A percentile compares a stretch with the other conserved stretches of the same genome.
phyloP scores from a whole-genome alignment of 768 basidiomycete species.

The Rubroboletus satanas region DNA sequence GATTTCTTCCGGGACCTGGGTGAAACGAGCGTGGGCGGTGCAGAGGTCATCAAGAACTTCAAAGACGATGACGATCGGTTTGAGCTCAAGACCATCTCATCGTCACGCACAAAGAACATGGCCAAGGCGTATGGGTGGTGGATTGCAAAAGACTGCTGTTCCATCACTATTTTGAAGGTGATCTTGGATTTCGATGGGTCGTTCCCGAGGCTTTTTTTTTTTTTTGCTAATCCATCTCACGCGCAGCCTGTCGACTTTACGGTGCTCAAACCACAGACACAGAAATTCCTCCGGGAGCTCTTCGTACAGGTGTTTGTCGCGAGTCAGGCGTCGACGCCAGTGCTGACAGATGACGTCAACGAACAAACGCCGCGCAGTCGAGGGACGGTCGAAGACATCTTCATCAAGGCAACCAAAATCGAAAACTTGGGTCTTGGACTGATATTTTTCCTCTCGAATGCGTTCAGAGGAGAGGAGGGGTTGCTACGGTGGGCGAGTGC shows the following conservation, averaged over 20 bases:
- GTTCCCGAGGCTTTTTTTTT: not conserved
- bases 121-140: conserved; percentile 91
- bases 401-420: conserved; percentile 67
- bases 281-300: conserved; percentile 65
- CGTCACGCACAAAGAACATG: conserved; percentile 60
- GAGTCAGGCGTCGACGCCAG: conserved; percentile 71
- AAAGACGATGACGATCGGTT: conserved; percentile 42
- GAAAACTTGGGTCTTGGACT: conserved; percentile 71
- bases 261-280: conserved; percentile 57
- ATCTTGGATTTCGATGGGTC: not conserved
- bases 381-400: conserved; percentile 67
- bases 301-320: conserved; percentile 66
- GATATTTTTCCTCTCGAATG: conserved; percentile 60
- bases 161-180: conserved; percentile 82
- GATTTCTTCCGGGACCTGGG: conserved; percentile 93
- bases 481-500: conserved; percentile 64
- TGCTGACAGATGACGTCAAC: conserved; percentile 40
- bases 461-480: conserved; percentile 38
- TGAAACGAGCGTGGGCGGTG: conserved; percentile 76
- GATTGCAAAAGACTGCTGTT: conserved; percentile 78
- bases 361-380: conserved; percentile 48
- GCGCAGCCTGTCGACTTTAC: conserved; percentile 85
- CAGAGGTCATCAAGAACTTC: conserved; percentile 64
- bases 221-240: not conserved
- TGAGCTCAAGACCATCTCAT: conserved; percentile 52